These are phyloP conservation scores for Penicillium parvum DNA, from an alignment of 495 filamentous ascomycete species.

Conservation along the genomic window DNA sequence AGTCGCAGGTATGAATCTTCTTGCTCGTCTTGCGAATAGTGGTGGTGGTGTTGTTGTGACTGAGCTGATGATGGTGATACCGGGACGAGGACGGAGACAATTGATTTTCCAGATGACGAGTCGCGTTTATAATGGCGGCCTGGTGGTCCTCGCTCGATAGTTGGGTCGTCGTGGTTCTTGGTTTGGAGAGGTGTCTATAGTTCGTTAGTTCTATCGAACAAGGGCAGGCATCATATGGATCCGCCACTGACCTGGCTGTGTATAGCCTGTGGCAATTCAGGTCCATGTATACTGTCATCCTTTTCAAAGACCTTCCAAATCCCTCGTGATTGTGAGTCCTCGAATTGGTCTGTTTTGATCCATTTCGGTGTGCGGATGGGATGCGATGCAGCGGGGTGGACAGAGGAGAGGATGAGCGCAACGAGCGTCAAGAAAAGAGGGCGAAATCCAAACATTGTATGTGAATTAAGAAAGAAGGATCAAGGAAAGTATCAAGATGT, in stretches of 20 bases:
- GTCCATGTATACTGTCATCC: neutral
- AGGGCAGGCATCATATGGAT: neutral
- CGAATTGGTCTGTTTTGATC: conserved; percentile 3
- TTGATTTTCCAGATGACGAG: neutral
- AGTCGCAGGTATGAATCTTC: neutral
- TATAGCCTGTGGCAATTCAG: conserved; percentile 1
- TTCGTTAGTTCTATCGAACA: neutral
- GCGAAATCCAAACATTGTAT: neutral
- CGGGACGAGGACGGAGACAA: conserved; percentile 12
- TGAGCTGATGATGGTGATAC: neutral
- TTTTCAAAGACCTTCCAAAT: conserved; percentile 12
- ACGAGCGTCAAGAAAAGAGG: conserved; percentile 5
- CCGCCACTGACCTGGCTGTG: conserved; percentile 10
- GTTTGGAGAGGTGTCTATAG: conserved; percentile 2
- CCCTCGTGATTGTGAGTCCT: neutral
- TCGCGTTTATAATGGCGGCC: conserved; percentile 1
- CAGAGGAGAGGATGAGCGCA: conserved; percentile 8
- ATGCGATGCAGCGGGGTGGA: conserved; percentile 8
- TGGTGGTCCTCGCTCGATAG: neutral
- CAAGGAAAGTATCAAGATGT: neutral
- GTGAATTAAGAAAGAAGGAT: neutral
- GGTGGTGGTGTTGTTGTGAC: neutral
- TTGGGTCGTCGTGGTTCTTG: neutral
- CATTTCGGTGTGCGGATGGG: conserved; percentile 15
- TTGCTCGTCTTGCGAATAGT: neutral